These are phyloP conservation scores for Apiospora malaysiana DNA, from an alignment of 2,329 filamentous ascomycete genomes.

Conservation along the genomic window DNA sequence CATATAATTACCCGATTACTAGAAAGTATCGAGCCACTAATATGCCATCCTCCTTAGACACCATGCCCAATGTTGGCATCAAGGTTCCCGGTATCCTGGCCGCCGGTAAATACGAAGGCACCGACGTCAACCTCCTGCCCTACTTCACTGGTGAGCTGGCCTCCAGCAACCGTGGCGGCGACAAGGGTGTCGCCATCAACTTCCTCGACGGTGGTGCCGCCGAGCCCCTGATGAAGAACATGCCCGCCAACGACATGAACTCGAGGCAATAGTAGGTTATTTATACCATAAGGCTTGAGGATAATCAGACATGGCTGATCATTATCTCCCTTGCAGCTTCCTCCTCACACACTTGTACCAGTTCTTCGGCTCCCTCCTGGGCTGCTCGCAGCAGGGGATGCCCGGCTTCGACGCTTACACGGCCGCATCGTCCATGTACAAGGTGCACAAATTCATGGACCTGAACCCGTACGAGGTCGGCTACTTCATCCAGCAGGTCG, in stretches of 20 bases:
- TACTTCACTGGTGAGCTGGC: conserved; percentile 63
- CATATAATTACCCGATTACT: background rate
- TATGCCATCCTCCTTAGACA: conserved; percentile 44
- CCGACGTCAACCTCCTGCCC: conserved; percentile 60
- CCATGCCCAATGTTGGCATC: conserved; percentile 57
- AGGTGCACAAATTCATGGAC: conserved; percentile 66
- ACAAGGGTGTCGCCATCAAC: conserved; percentile 56
- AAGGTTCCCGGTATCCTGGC: conserved; percentile 63
- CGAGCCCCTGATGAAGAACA: conserved; percentile 59
- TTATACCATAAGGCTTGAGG: background rate
- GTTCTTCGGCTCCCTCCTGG: conserved; percentile 65
- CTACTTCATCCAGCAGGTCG: conserved; percentile 67
- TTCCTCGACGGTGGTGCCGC: conserved; percentile 67
- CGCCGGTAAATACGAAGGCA: conserved; percentile 53
- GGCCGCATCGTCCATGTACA: conserved; percentile 53
- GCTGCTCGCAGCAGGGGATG: conserved; percentile 58
- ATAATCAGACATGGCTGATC: background rate
- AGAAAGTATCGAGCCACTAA: background rate
- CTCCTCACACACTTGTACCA: conserved; percentile 67
- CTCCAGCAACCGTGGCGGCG: conserved; percentile 58
- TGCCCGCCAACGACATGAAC: conserved; percentile 53
- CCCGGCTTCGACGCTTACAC: conserved; percentile 55
- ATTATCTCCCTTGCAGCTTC: conserved; percentile 42
- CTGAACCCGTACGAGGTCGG: conserved; percentile 56
- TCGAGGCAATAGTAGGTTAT: conserved; percentile 61